Percentiles rank a stretch among this genome's conserved stretches.
These are phyloP conservation scores for Microcyclosporella mali DNA, from an alignment of 2,329 filamentous ascomycete genomes.

Conservation along the genomic window DNA sequence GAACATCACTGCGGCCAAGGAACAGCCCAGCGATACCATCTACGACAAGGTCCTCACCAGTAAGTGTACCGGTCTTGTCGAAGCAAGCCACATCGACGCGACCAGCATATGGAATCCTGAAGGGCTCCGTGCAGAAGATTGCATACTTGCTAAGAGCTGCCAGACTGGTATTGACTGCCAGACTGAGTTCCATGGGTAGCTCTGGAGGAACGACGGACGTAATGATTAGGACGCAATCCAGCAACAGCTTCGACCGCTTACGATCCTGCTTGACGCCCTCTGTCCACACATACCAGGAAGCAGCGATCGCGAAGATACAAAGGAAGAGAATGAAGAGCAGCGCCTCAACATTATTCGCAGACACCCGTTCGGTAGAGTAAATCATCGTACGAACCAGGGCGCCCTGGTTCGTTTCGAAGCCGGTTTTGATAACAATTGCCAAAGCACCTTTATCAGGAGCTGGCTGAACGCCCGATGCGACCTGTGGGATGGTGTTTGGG, in stretches of 20 bases:
- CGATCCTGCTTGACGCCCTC: slow-evolving; percentile 91
- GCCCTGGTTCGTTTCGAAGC: slow-evolving; percentile 97
- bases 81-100: slow-evolving; percentile 96
- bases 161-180: slow-evolving; percentile 96
- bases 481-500: slow-evolving; percentile 52
- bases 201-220: slow-evolving; percentile 98
- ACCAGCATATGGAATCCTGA: slow-evolving; percentile 93
- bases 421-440: slow-evolving; percentile 92
- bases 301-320: slow-evolving; percentile 89
- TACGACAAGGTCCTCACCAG: slow-evolving; percentile 92
- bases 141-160: slow-evolving; percentile 90
- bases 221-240: slow-evolving; percentile 95
- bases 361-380: slow-evolving; percentile 96
- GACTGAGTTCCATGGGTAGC: slow-evolving; percentile 92
- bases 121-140: slow-evolving; percentile 98
- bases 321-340: slow-evolving; percentile 97
- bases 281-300: slow-evolving; percentile 98
- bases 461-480: slow-evolving; percentile 69
- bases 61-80: slow-evolving; percentile 95
- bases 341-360: slow-evolving; percentile 95
- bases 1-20: slow-evolving; percentile 60
- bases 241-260: slow-evolving; percentile 92
- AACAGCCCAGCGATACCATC: slow-evolving; percentile 90
- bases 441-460: slow-evolving; percentile 91
- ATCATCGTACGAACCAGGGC: slow-evolving; percentile 99